phyloP scores from a whole-genome alignment of 352 stramenopile genomes.

The Halophytophthora batemanensis region DNA sequence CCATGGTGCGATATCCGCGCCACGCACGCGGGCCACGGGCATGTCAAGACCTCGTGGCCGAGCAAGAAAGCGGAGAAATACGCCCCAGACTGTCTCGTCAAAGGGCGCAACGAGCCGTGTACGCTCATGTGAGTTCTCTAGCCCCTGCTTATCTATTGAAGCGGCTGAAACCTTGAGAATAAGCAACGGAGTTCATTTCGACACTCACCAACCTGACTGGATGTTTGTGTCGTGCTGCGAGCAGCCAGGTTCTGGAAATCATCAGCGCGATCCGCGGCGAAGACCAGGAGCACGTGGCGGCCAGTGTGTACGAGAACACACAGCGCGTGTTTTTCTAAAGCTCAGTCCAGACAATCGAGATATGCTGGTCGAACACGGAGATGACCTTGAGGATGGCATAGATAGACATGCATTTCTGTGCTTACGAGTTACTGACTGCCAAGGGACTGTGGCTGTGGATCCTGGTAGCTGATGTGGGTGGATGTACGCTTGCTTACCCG shows the following conservation, averaged over 20 bases:
- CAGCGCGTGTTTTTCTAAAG: conserved; percentile 60
- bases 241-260: conserved; percentile 84
- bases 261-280: conserved; percentile 64
- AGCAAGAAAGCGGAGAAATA: conserved; percentile 95
- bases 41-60: conserved; percentile 88
- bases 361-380: neutral
- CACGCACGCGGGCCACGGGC: conserved; percentile 89
- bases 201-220: neutral
- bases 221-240: conserved; percentile 1
- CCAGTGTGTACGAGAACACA: conserved; percentile 56
- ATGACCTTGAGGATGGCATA: neutral
- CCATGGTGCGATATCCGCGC: conserved; percentile 96
- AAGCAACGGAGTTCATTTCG: neutral
- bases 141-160: neutral
- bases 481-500: conserved; percentile 1
- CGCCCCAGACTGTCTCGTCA: conserved; percentile 82
- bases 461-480: neutral
- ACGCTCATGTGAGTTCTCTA: conserved; percentile 88
- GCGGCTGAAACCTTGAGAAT: too few relatives aligned
- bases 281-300: conserved; percentile 40
- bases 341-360: conserved; percentile 1
- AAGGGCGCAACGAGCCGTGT: conserved; percentile 95
- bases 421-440: neutral
- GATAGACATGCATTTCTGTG: neutral
- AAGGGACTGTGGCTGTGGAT: neutral